Conservation (phyloP, 179 eudicot genomes). For the Beta macrorhiza region DNA sequence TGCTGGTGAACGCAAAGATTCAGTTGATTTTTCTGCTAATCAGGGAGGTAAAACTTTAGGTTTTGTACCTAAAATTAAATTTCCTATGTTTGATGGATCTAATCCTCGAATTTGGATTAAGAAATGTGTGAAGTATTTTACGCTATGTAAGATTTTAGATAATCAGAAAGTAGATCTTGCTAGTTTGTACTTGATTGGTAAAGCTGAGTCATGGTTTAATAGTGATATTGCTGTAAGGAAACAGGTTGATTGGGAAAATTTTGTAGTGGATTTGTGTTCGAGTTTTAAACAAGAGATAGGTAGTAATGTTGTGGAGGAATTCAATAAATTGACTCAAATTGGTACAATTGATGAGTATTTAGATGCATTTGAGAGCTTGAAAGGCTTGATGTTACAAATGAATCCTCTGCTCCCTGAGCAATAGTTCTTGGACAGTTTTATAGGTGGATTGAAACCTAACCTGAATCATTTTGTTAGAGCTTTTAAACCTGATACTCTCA, state of each 20-base stretch:
- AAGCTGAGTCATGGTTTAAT: neutral
- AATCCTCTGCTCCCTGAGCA: neutral
- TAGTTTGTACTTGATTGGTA: neutral
- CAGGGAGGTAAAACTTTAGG: too few relatives aligned
- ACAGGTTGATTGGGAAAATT: neutral
- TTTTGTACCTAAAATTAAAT: neutral
- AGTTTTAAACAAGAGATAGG: neutral
- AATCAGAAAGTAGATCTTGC: neutral
- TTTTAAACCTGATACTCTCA: neutral
- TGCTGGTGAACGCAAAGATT: too few relatives aligned
- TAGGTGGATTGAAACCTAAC: neutral
- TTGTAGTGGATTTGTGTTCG: neutral
- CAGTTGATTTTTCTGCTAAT: too few relatives aligned
- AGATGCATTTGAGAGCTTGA: neutral
- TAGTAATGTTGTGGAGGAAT: neutral
- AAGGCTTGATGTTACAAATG: neutral
- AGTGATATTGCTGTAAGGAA: neutral
- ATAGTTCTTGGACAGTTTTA: neutral
- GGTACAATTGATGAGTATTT: neutral
- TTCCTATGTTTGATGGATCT: neutral
- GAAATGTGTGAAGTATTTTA: neutral
- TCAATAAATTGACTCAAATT: neutral
- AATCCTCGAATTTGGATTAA: too few relatives aligned
- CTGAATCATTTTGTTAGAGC: neutral
- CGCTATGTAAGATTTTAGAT: neutral